Base-by-base conservation (phyloP, 371 early-diverging fungal species). In the Catenaria anguillulae region DNA sequence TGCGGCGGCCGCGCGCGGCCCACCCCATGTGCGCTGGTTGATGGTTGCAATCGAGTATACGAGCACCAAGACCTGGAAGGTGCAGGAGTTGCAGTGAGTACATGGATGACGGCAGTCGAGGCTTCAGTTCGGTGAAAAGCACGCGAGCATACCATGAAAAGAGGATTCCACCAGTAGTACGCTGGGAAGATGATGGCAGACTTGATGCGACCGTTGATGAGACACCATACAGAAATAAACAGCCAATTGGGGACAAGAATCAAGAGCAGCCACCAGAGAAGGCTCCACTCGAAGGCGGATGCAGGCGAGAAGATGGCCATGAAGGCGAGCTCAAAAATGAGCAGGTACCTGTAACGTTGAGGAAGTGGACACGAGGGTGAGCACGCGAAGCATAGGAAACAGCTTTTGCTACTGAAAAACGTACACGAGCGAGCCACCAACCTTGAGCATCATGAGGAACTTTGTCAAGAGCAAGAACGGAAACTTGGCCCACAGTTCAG, bases 1-100 rank as follows among this genome's bases (percentile, higher is more conserved):
- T n/a, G n/a, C n/a, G n/a, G n/a, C 66, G 40, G 63, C 66, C 4
- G 68, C 66, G 33, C 68, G 56, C 3, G 68, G 68, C 1, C 68
- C 68, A 4, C 68, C 68, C 66, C 68, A 68, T 2, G 68, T 68
- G 24, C 66, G 60, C 35, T 68, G 63, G 35, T 64, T 64, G 54
- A 66, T 63, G 23, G 68, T 68, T n/a, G 62, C 52, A 61, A 68
- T 62, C 6, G 65, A 63, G 59, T 66, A 66, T 12, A 68, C 64
- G 4, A 68, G 59, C 26, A 65, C 40, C 40, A 58, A 60, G 64
- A 63, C 62, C 19, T 61, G 61, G 2, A 68, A 63, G 56, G n/a
- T n/a, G n/a, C n/a, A n/a, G n/a, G n/a, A n/a, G n/a, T n/a, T n/a
- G n/a, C n/a, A n/a, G n/a, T n/a, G n/a, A n/a, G n/a, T n/a, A n/a